Evolutionary conservation across 2,329 filamentous ascomycete genomes (phyloP), one percentile per base, ranked within the genome.

Genomic region (Rhexocercosporidium sp.): DNA sequence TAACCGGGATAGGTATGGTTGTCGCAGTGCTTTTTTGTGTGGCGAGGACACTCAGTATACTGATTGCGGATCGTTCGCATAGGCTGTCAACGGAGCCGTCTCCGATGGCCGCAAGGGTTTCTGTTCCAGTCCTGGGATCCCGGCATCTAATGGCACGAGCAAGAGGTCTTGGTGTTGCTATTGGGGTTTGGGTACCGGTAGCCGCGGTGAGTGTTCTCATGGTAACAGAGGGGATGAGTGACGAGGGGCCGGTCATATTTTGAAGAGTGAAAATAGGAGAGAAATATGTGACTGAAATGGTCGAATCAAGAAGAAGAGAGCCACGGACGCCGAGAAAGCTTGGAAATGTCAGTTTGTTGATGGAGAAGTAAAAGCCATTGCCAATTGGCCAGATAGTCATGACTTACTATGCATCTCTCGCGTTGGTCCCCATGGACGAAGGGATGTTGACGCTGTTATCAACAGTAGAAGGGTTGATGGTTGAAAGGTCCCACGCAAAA

Each of bases 201-300:
- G 54, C 54, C 25, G 54, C 53, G 25, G 57, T 66, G 12, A 56
- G 34, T 18, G 63, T 63, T 25, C 51, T 39, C 16, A 59, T 62
- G n/a, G 59, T 34, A 44, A 20, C 27, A 5, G 57, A 22, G 1
- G 64, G 64, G 22, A 65, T 53, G 29, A 62, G 51, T 6, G 64
- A 60, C 4, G 62, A 62, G n/a, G 57, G n/a, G 29, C 67, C 67
- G 31, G 67, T 69, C 67, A 69, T 69, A 41, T 69, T 69, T 44
- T 65, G 57, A 18, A 69, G 59, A 7, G 64, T 66, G 37, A 69
- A 69, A 20, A 59, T 27, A 18, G 64, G 49, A 11, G 67, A 69
- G 47, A 65, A 69, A 31, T 69, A 69, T 3, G 64, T 69, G 11
- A 64, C 47, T 51, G 67, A 62, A 34, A 69, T 46, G n/a, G 61